Conservation (phyloP, 106 monocot species). For the Apostasia shenzhenica region DNA sequence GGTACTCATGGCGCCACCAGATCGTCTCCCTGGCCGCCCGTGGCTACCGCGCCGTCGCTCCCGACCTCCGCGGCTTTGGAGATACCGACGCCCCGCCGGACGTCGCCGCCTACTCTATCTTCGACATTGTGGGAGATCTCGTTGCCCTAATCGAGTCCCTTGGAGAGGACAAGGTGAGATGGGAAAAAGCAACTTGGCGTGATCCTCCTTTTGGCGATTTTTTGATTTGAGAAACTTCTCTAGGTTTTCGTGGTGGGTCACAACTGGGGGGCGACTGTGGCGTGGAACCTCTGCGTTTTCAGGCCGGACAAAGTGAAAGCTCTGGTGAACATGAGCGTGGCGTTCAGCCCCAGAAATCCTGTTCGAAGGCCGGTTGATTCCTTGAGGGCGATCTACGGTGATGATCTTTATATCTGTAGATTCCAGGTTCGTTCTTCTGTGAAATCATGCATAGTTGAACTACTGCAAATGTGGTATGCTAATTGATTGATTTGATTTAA, state of each 20-base stretch:
- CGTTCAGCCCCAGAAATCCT: constrained; percentile 6
- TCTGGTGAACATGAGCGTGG: constrained; percentile 17
- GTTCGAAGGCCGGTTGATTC: neutral
- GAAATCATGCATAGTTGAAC: too few relatives aligned
- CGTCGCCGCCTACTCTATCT: constrained; percentile 11
- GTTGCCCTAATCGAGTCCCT: constrained; percentile 14
- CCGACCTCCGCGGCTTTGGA: constrained; percentile 33
- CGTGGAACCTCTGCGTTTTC: constrained; percentile 17
- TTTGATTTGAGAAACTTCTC: neutral
- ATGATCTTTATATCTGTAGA: constrained; percentile 20
- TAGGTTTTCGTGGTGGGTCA: constrained; percentile 22
- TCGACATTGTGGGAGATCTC: constrained; percentile 32
- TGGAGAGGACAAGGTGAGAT: constrained; percentile 1
- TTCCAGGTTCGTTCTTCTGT: constrained; percentile 18
- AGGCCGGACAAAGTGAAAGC: constrained; percentile 22
- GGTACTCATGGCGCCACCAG: constrained; percentile 57
- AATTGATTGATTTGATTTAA: too few relatives aligned
- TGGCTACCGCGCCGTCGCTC: constrained; percentile 28
- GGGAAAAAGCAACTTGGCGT: too few relatives aligned
- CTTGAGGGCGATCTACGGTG: constrained; percentile 12
- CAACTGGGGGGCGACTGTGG: constrained; percentile 16
- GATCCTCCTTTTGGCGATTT: too few relatives aligned
- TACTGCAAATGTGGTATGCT: too few relatives aligned
- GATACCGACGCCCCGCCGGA: constrained; percentile 20
- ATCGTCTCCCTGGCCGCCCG: constrained; percentile 21